These are phyloP conservation scores for Beverwykella pulmonaria DNA, from an alignment of 495 filamentous ascomycete genomes.

Conservation along the genomic window DNA sequence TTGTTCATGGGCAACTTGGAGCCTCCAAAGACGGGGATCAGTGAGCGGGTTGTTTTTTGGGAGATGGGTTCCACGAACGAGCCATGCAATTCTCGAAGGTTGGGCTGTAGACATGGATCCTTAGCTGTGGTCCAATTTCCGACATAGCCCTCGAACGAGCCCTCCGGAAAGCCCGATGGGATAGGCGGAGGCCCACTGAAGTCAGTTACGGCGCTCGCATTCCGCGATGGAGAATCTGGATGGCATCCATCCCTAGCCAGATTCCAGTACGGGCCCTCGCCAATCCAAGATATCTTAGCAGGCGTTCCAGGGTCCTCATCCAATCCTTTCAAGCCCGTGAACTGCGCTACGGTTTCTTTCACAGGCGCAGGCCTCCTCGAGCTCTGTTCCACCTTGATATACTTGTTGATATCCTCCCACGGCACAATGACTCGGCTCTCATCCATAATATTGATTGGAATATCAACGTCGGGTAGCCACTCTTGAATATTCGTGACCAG, in stretches of 20 bases:
- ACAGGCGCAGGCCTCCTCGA: slow-evolving; percentile 19
- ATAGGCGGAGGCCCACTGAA: slow-evolving; percentile 41
- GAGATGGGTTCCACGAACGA: slow-evolving; percentile 69
- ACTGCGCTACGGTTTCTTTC: slow-evolving; percentile 26
- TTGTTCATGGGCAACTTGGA: slow-evolving; percentile 80
- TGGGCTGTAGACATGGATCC: slow-evolving; percentile 44
- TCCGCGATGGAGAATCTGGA: slow-evolving; percentile 39
- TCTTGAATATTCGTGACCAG: slow-evolving; percentile 34
- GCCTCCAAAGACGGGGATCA: slow-evolving; percentile 75
- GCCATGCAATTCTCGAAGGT: slow-evolving; percentile 60
- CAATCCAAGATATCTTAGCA: slow-evolving; percentile 27
- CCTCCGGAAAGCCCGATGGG: slow-evolving; percentile 18
- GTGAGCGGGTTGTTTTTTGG: slow-evolving; percentile 55
- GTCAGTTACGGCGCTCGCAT: slow-evolving; percentile 36
- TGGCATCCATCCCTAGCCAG: slow-evolving; percentile 43
- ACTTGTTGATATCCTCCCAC: slow-evolving; percentile 45
- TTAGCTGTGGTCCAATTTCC: slow-evolving; percentile 44
- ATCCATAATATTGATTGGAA: slow-evolving; percentile 47
- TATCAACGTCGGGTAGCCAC: slow-evolving; percentile 43
- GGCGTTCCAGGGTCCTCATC: slow-evolving; percentile 10
- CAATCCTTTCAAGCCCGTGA: slow-evolving; percentile 16
- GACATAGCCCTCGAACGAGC: slow-evolving; percentile 45
- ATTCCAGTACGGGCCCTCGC: slow-evolving; percentile 39
- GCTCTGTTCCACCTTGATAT: slow-evolving; percentile 36
- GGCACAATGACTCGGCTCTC: slow-evolving; percentile 44